Percentiles rank a stretch among this genome's conserved stretches.
Conservation (phyloP, 495 filamentous ascomycete species). For the Durotheca rogersii region DNA sequence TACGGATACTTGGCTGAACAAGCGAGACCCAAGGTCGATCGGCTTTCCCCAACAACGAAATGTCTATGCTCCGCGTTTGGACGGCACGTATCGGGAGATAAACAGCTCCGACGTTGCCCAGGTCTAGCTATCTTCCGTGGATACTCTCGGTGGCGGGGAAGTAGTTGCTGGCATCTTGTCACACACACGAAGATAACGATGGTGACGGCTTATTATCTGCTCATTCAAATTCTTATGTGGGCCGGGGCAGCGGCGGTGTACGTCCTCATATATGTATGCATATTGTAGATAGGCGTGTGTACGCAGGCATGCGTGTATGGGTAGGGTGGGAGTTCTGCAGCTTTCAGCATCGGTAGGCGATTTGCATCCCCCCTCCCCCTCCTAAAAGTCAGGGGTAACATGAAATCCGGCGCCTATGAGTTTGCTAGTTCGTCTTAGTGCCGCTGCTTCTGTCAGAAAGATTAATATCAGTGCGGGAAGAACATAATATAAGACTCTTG, state of each 20-base stretch:
- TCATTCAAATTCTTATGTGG: too few relatives aligned
- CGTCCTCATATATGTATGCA: too few relatives aligned
- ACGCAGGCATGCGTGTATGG: background rate
- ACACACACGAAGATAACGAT: too few relatives aligned
- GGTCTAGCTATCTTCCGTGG: background rate
- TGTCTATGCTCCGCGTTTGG: conserved; percentile 7
- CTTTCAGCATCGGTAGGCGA: background rate
- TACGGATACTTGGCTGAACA: conserved; percentile 23
- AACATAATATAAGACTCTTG: too few relatives aligned
- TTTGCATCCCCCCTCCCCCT: too few relatives aligned
- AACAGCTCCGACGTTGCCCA: background rate
- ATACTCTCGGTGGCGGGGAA: background rate
- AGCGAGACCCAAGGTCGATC: conserved; percentile 17
- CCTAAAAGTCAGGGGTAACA: too few relatives aligned
- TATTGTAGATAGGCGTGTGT: background rate
- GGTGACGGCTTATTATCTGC: too few relatives aligned
- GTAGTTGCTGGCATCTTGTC: background rate
- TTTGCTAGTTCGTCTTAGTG: too few relatives aligned
- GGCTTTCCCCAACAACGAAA: conserved; percentile 5
- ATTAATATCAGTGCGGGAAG: too few relatives aligned
- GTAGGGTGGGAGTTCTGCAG: background rate
- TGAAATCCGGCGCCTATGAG: too few relatives aligned
- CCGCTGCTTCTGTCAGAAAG: too few relatives aligned
- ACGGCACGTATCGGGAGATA: conserved; percentile 14
- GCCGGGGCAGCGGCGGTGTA: background rate